Base-by-base conservation (phyloP, 441 rosid genomes). In the Theobroma grandiflorum region DNA sequence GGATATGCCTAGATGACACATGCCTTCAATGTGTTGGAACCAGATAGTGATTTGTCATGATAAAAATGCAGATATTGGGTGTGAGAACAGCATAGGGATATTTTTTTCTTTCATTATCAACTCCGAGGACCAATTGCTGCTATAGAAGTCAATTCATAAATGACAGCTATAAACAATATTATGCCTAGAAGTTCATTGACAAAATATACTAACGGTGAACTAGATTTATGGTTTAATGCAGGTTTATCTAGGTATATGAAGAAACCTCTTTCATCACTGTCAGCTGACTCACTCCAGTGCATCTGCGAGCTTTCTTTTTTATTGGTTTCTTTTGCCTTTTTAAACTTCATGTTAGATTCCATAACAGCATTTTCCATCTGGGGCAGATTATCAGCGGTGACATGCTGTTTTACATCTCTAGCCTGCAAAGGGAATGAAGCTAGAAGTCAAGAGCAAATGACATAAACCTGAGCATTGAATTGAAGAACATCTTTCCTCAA, bases 341-440 rank as follows among this genome's bases (percentile, higher is more conserved):
- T 31, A 6, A 7, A 8, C 76, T 53, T 73, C 4, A 33, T 42
- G 50, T 38, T 55, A 6, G 50, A 55, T 37, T 55, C 35, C 64
- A 6, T n/a, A 38, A 38, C 16, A 38, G 75, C 15, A 50, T 71
- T 71, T 71, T 71, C 75, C 59, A 49, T 70, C 4, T n/a, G 43
- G 20, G 65, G 65, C 8, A 55, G 76, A 73, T 73, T 55, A 6
- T 37, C 50, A 37, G 49, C 50, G 12, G 37, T n/a, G 37, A 26
- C 37, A 53, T 53, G 47, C 52, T 72, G 61, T 55, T 73, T 73
- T n/a, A 55, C 45, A 55, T 73, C 50, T 55, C 20, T 37, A 38
- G 64, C 76, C 76, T 73, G 76, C 35, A 4, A 73, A 38, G 55
- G 49, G 37, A 20, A 33, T 71, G 61, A 50, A 71, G 61, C 43